A percentile compares a stretch with the other conserved stretches of the same genome.
Conservation (phyloP, 164 flowering plant genomes). For the Vitis rupestris region DNA sequence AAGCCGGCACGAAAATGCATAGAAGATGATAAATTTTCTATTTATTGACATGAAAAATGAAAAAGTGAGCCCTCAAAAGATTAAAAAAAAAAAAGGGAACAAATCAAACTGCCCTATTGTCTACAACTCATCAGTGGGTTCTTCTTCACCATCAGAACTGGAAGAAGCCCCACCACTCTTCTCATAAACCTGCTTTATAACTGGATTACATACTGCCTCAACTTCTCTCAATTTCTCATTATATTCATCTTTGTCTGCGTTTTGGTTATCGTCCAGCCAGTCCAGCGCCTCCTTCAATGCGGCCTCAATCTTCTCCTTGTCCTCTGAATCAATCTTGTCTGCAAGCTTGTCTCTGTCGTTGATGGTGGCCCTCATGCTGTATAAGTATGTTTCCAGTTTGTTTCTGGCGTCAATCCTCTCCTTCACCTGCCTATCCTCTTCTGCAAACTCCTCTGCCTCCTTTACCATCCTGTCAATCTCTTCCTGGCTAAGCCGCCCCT, state of each 20-base stretch:
- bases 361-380: slow-evolving; percentile 50
- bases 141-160: slow-evolving; percentile 21
- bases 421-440: slow-evolving; percentile 49
- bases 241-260: slow-evolving; percentile 51
- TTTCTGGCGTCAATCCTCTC: slow-evolving; percentile 51
- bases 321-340: slow-evolving; percentile 46
- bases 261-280: slow-evolving; percentile 57
- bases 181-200: slow-evolving; percentile 41
- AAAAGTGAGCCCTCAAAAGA: too few relatives aligned
- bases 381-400: slow-evolving; percentile 50
- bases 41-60: too few relatives aligned
- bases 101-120: neutral
- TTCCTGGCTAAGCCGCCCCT: slow-evolving; percentile 54
- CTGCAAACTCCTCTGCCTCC: slow-evolving; percentile 55
- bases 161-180: slow-evolving; percentile 33
- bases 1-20: too few relatives aligned
- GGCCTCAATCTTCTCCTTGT: slow-evolving; percentile 51
- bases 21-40: too few relatives aligned
- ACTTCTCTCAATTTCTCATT: slow-evolving; percentile 57
- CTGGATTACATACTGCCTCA: slow-evolving; percentile 53
- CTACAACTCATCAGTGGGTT: slow-evolving; percentile 40
- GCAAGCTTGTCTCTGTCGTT: slow-evolving; percentile 48
- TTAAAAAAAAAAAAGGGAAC: too few relatives aligned
- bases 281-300: slow-evolving; percentile 50
- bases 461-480: slow-evolving; percentile 49